Conservation (phyloP, 2,329 filamentous ascomycete genomes). For the Reticulascus tulasneorum region DNA sequence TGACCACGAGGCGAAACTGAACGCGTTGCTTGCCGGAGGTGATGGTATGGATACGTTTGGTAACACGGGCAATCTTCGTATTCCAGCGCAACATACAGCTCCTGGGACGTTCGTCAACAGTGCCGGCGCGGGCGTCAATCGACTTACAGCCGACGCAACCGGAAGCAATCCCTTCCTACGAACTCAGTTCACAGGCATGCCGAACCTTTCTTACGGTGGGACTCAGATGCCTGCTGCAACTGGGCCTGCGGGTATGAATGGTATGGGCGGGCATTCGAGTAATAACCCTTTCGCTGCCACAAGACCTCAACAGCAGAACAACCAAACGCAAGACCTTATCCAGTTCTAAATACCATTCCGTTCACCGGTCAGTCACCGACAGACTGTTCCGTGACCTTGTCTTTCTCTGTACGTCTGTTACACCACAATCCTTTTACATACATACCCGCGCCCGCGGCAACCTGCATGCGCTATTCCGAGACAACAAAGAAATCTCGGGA, state of each 20-base stretch:
- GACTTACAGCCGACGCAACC: constrained; percentile 66
- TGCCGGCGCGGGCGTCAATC: constrained; percentile 74
- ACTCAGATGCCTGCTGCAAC: constrained; percentile 50
- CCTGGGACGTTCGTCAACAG: constrained; percentile 97
- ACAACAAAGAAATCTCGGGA: too few species aligned
- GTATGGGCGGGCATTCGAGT: constrained; percentile 37
- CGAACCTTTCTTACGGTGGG: constrained; percentile 50
- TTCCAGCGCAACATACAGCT: constrained; percentile 93
- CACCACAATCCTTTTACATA: too few species aligned
- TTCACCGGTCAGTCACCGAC: too few species aligned
- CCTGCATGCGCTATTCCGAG: too few species aligned
- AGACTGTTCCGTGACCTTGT: too few species aligned
- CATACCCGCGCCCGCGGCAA: too few species aligned
- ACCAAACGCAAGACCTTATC: constrained; percentile 56
- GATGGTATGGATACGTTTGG: constrained; percentile 97
- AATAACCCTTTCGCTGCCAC: constrained; percentile 58
- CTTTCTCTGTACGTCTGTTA: too few species aligned
- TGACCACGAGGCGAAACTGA: constrained; percentile 72
- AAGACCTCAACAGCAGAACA: constrained; percentile 43
- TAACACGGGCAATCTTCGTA: constrained; percentile 92
- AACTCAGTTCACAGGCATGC: constrained; percentile 78
- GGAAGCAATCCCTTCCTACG: constrained; percentile 88
- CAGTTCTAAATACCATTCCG: constrained; percentile 59
- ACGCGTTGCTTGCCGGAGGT: constrained; percentile 77
- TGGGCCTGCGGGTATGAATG: constrained; percentile 53